A percentile compares a stretch with the other conserved stretches of the same genome.
Evolutionary conservation across 345 rosid genomes (phyloP).

Genomic region (Citrus reticulata): DNA sequence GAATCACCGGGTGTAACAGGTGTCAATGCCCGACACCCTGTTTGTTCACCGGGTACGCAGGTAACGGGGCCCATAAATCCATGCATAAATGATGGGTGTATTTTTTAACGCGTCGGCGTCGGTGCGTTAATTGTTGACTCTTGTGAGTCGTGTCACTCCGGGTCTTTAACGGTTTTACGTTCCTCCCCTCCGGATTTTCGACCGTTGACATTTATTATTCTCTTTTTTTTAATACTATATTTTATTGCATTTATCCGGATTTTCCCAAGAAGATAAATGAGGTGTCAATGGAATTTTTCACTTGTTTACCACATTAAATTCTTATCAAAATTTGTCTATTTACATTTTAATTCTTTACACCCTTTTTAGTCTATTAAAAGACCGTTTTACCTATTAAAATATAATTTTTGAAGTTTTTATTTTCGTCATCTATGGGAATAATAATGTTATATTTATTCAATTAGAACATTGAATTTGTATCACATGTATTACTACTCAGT

Average conservation of each 20-base stretch:
- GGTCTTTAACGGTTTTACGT: conserved; percentile 25
- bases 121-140: conserved; percentile 37
- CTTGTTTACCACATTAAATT: too few relatives aligned
- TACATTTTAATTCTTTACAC: too few relatives aligned
- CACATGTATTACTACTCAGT: too few relatives aligned
- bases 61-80: conserved; percentile 1
- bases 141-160: conserved; percentile 8
- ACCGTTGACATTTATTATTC: conserved; percentile 15
- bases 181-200: conserved; percentile 7
- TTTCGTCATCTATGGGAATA: too few relatives aligned
- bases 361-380: too few relatives aligned
- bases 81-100: conserved; percentile 6
- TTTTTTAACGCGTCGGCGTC: conserved; percentile 20
- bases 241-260: background rate
- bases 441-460: too few relatives aligned
- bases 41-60: conserved; percentile 24
- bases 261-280: background rate
- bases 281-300: too few relatives aligned
- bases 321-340: too few relatives aligned
- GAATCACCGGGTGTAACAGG: conserved; percentile 26
- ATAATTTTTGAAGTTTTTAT: too few relatives aligned
- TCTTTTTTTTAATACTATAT: background rate
- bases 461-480: too few relatives aligned
- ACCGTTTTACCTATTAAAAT: too few relatives aligned
- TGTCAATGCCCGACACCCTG: background rate